Evolutionary conservation across 176 grass and related monocot species (phyloP).

Genomic region (Chrysopogon serrulatus): DNA sequence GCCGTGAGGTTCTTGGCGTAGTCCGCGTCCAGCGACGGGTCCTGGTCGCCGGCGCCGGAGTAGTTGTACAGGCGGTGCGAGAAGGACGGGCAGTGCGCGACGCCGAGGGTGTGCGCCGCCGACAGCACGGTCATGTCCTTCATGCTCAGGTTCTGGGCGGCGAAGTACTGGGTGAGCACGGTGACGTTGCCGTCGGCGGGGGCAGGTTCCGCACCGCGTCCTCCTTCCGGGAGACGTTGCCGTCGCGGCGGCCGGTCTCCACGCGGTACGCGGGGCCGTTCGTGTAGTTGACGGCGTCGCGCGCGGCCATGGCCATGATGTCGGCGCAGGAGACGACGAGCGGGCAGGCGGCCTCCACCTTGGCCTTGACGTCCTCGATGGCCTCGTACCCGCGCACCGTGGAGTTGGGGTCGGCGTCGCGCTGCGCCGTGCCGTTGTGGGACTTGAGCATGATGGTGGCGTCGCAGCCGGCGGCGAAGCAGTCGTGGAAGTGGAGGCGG

Average conservation of each 20-base stretch:
- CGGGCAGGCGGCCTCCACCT: constrained; percentile 46
- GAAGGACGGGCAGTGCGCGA: constrained; percentile 59
- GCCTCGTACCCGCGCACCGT: constrained; percentile 55
- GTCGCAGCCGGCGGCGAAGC: constrained; percentile 55
- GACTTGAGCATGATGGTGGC: constrained; percentile 53
- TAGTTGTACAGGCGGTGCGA: constrained; percentile 45
- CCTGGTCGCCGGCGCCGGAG: constrained; percentile 39
- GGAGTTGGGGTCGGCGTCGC: constrained; percentile 48
- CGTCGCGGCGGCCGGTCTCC: constrained; percentile 54
- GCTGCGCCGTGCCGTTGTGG: constrained; percentile 42
- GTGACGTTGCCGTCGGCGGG: constrained; percentile 42
- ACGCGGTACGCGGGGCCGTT: constrained; percentile 35
- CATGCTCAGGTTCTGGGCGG: constrained; percentile 42
- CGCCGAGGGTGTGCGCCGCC: constrained; percentile 56
- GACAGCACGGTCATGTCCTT: constrained; percentile 77
- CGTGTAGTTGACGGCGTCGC: constrained; percentile 50
- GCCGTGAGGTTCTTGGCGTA: constrained; percentile 23
- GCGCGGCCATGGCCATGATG: constrained; percentile 67
- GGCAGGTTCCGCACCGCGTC: constrained; percentile 35
- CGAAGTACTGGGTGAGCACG: constrained; percentile 39
- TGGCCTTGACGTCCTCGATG: constrained; percentile 56
- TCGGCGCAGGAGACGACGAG: constrained; percentile 65
- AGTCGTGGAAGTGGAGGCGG: constrained; percentile 69
- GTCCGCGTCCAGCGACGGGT: constrained; percentile 34
- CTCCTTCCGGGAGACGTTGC: constrained; percentile 35